These are phyloP conservation scores for Sparassis latifolia DNA, from an alignment of 1,284 basidiomycete genomes.

Conservation along the genomic window DNA sequence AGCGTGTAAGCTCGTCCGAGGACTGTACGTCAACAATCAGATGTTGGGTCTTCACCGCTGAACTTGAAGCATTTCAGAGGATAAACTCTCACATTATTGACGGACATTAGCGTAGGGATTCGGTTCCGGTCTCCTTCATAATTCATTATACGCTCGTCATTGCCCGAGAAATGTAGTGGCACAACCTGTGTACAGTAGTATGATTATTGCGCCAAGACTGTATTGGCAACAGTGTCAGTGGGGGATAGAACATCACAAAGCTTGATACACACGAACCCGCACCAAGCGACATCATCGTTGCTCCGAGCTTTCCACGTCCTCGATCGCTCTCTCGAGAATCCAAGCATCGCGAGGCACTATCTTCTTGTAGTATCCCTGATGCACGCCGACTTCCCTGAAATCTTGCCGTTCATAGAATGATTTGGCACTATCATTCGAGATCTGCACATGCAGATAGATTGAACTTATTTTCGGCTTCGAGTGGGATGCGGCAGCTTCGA, in stretches of 20 bases:
- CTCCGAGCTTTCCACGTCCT: constrained; percentile 5
- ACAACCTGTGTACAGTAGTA: constrained; percentile 6
- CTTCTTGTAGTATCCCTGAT: constrained; percentile 78
- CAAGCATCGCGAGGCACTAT: constrained; percentile 73
- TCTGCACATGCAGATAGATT: constrained; percentile 76
- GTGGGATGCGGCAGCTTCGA: constrained; percentile 52
- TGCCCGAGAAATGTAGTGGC: neutral
- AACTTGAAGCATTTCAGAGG: no score
- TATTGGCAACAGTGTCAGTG: neutral
- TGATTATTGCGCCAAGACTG: constrained; percentile 11
- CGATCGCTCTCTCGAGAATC: constrained; percentile 59
- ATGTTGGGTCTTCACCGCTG: no score
- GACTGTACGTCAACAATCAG: constrained; percentile 7
- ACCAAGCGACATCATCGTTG: constrained; percentile 5
- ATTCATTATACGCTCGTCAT: neutral
- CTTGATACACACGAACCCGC: no score
- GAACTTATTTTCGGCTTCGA: constrained; percentile 54
- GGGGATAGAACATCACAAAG: neutral
- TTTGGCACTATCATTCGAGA: constrained; percentile 65
- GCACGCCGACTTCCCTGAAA: constrained; percentile 57
- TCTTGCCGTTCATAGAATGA: constrained; percentile 74
- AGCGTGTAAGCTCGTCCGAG: constrained; percentile 16
- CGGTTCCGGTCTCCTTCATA: no score
- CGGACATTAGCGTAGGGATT: no score
- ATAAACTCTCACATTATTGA: no score